Conservation (phyloP, 106 monocot genomes). For the Chionographis japonica region DNA sequence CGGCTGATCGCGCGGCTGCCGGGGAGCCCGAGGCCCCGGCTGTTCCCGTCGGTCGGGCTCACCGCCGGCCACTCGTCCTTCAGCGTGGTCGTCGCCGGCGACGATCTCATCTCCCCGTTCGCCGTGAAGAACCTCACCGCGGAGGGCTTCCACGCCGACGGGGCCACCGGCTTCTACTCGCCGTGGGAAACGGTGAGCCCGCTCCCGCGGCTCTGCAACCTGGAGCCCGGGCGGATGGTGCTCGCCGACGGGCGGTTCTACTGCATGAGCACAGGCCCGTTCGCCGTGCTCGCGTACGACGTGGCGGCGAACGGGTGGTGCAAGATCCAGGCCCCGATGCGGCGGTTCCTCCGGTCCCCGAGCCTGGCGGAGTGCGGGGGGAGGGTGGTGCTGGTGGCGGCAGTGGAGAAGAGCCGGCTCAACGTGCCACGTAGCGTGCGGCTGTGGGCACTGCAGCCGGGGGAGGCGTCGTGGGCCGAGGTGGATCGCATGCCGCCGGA, state of each 20-base stretch:
- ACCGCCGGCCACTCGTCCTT: conserved; percentile 39
- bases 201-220: conserved; percentile 63
- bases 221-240: conserved; percentile 59
- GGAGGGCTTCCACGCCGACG: conserved; percentile 63
- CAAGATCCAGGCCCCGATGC: conserved; percentile 87
- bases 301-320: conserved; percentile 42
- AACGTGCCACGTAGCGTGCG: conserved; percentile 56
- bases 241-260: conserved; percentile 58
- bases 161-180: conserved; percentile 50
- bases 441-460: conserved; percentile 48
- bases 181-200: conserved; percentile 54
- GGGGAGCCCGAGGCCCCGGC: conserved; percentile 25
- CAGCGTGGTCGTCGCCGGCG: conserved; percentile 65
- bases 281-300: conserved; percentile 62
- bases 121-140: conserved; percentile 92
- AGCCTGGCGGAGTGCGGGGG: conserved; percentile 27
- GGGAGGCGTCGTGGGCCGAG: conserved; percentile 47
- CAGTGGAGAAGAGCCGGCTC: conserved; percentile 74
- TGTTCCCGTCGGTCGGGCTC: conserved; percentile 74
- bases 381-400: conserved; percentile 41
- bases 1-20: conserved; percentile 40
- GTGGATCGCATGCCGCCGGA: conserved; percentile 69
- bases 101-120: conserved; percentile 87
- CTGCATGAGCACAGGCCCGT: conserved; percentile 82
- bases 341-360: conserved; percentile 71